Evolutionary conservation across 257 asterid species (phyloP).

Genomic region (Prunella vulgaris): DNA sequence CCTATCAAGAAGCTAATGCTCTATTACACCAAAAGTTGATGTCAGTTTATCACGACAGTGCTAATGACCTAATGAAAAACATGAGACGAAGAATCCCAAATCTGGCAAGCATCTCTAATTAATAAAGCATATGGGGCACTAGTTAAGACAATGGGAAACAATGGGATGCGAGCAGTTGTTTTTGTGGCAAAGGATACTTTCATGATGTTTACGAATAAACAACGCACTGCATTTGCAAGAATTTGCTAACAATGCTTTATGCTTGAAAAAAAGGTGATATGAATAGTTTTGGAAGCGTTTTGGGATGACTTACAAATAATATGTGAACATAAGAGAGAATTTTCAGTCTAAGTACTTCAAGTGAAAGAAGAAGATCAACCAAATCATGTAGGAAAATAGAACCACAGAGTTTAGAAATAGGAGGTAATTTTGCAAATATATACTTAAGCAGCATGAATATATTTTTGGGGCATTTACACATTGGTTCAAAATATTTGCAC

Average conservation of each 20-base stretch:
- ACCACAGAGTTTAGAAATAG: slow-evolving; percentile 4
- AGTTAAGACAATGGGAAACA: background rate
- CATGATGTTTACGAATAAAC: background rate
- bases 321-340: background rate
- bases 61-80: slow-evolving; percentile 2
- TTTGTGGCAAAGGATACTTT: background rate
- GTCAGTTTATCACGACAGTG: background rate
- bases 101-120: background rate
- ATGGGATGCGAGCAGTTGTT: slow-evolving; percentile 7
- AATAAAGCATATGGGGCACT: background rate
- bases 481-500: too few relatives aligned
- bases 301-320: background rate
- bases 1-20: background rate
- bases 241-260: background rate
- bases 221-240: background rate
- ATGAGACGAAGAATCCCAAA: slow-evolving; percentile 6
- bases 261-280: background rate
- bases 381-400: slow-evolving; percentile 10
- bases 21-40: slow-evolving; percentile 1
- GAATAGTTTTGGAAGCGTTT: background rate
- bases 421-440: background rate
- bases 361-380: slow-evolving; percentile 2
- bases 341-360: background rate
- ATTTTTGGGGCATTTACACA: too few relatives aligned
- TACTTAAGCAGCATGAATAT: slow-evolving; percentile 7